Conservation (phyloP, 2,329 filamentous ascomycete genomes). For the Colletotrichum liriopes region DNA sequence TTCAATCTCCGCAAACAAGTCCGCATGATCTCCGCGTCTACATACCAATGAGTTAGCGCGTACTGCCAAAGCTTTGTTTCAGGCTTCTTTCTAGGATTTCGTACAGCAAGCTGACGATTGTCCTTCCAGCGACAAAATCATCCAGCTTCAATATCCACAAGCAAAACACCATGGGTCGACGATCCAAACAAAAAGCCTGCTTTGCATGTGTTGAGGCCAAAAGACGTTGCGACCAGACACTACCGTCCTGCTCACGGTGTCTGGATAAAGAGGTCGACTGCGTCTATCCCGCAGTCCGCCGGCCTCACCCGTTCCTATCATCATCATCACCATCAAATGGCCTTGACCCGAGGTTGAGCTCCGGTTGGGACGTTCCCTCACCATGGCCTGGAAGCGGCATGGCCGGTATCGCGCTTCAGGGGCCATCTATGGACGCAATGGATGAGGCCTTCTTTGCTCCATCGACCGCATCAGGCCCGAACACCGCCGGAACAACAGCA, state of each 20-base stretch:
- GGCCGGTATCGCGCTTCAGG: neutral
- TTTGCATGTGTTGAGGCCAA: slow-evolving; percentile 29
- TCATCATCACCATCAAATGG: neutral
- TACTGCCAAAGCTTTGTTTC: neutral
- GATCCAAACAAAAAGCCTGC: slow-evolving; percentile 34
- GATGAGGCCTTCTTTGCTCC: slow-evolving; percentile 3
- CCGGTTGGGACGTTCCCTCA: neutral
- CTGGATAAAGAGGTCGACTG: slow-evolving; percentile 29
- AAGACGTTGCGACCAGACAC: slow-evolving; percentile 29
- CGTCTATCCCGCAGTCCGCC: slow-evolving; percentile 19
- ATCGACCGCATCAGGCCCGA: neutral
- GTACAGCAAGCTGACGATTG: neutral
- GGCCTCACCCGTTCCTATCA: neutral
- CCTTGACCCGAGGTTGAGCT: neutral
- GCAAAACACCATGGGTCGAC: slow-evolving; percentile 14
- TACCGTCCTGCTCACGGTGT: slow-evolving; percentile 30
- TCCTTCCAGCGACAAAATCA: neutral
- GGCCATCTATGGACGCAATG: neutral
- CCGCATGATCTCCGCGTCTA: slow-evolving; percentile 5
- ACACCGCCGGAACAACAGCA: neutral
- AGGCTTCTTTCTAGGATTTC: neutral
- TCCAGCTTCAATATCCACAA: neutral
- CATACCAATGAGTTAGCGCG: neutral
- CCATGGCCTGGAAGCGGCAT: neutral
- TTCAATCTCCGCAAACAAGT: slow-evolving; percentile 2